These are phyloP conservation scores for Lasiodiplodia sp. DNA, from an alignment of 2,329 filamentous ascomycete genomes.

Conservation along the genomic window DNA sequence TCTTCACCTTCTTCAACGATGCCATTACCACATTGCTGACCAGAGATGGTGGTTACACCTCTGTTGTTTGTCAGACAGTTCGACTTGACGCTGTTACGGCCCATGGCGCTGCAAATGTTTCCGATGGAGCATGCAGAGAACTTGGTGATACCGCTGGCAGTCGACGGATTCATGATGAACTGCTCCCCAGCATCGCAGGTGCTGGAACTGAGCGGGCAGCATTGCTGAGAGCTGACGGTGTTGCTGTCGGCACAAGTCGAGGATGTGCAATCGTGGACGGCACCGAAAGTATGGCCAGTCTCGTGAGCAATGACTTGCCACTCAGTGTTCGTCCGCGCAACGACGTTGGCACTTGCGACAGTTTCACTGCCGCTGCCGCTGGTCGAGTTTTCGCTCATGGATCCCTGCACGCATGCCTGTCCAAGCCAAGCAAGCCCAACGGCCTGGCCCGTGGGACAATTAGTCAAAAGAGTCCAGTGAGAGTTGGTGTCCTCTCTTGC, in stretches of 20 bases:
- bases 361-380: slow-evolving; percentile 64
- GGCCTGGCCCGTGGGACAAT: slow-evolving; percentile 80
- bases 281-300: slow-evolving; percentile 91
- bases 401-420: slow-evolving; percentile 74
- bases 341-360: slow-evolving; percentile 86
- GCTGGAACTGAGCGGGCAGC: slow-evolving; percentile 73
- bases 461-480: slow-evolving; percentile 90
- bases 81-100: slow-evolving; percentile 76
- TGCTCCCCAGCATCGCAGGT: slow-evolving; percentile 77
- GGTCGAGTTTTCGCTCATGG: slow-evolving; percentile 49
- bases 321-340: slow-evolving; percentile 80
- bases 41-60: slow-evolving; percentile 80
- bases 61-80: slow-evolving; percentile 85
- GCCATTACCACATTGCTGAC: slow-evolving; percentile 91
- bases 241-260: slow-evolving; percentile 71
- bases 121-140: slow-evolving; percentile 92
- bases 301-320: slow-evolving; percentile 98
- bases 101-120: slow-evolving; percentile 90
- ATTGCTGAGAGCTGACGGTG: slow-evolving; percentile 68
- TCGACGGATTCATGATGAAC: slow-evolving; percentile 97
- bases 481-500: slow-evolving; percentile 79
- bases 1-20: slow-evolving; percentile 95
- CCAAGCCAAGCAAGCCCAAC: slow-evolving; percentile 95
- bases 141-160: slow-evolving; percentile 71
- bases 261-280: slow-evolving; percentile 87